Evolutionary conservation across 495 filamentous ascomycete species (phyloP), one percentile per base, ranked within the genome.

Genomic region (Trichoderma asperelloides): DNA sequence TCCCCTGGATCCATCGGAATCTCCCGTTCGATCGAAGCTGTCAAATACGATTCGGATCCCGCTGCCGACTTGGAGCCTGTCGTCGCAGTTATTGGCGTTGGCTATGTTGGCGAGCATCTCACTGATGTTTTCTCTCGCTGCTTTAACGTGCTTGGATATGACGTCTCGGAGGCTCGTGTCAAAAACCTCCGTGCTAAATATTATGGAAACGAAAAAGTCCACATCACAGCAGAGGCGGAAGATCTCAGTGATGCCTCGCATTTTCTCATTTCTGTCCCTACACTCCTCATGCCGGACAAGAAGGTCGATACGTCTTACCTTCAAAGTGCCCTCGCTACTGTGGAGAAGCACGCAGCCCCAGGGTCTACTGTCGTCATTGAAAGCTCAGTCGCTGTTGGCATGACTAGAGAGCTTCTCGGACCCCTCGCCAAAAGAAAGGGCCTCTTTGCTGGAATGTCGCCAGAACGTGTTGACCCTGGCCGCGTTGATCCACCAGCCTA

Each of bases 191-290:
- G 68, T 27, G 41, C 64, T 9, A 63, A 75, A 47, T 70, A 67
- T 49, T 62, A 41, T 13, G 51, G 66, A 21, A 68, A 69, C 45
- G 57, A 11, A 0, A 28, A 60, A 0, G 63, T 75, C 40, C n/a
- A 18, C 16, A 74, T 74, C 65, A 77, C 76, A 0, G 66, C 69
- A 27, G 65, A 73, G 62, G 67, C 72, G 33, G 62, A 60, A 23
- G 65, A 70, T 5, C 70, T 79, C 33, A 25, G 64, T 1, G 51
- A 39, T 11, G 76, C 71, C 13, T 76, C 74, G 1, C 75, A 78
- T 64, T 77, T 76, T 66, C 71, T 79, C 8, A 74, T 79, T 63
- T 71, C 77, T 0, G 77, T 79, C 12, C 77, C 77, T 41, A 79
- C 76, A 6, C 72, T 73, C 18, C 73, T 79, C 12, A 71, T 65